phyloP scores from a whole-genome alignment of 2,329 filamentous ascomycete species.

The Boeremia lycopersici region DNA sequence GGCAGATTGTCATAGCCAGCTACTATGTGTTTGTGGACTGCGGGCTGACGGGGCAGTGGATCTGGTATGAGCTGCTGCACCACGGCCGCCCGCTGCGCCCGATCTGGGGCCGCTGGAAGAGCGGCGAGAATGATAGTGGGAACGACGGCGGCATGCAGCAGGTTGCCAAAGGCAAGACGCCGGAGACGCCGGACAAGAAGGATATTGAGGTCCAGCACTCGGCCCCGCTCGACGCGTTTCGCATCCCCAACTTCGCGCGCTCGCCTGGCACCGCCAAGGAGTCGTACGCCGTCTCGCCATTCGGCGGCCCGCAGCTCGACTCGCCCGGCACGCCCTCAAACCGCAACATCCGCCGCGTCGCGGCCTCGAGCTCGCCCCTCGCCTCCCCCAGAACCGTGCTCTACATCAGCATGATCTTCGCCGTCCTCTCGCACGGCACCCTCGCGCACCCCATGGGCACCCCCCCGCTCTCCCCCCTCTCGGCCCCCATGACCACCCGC shows the following conservation, averaged over 20 bases:
- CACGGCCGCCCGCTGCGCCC: constrained; percentile 54
- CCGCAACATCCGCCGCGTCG: constrained; percentile 41
- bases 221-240: constrained; percentile 43
- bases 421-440: constrained; percentile 45
- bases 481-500: background rate
- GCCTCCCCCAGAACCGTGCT: constrained; percentile 54
- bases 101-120: constrained; percentile 37
- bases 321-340: constrained; percentile 27
- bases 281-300: constrained; percentile 29
- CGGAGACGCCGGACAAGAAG: constrained; percentile 8
- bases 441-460: constrained; percentile 24
- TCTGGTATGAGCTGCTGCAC: constrained; percentile 68
- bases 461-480: constrained; percentile 22
- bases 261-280: constrained; percentile 37
- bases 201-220: constrained; percentile 32
- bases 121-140: constrained; percentile 22
- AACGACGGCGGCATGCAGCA: constrained; percentile 39
- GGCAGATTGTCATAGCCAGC: constrained; percentile 68
- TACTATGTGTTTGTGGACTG: constrained; percentile 72
- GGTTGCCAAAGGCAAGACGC: constrained; percentile 24
- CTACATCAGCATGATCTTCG: constrained; percentile 54
- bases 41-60: constrained; percentile 66
- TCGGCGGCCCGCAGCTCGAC: background rate
- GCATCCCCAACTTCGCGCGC: constrained; percentile 47
- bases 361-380: constrained; percentile 50